A percentile compares a stretch with the other conserved stretches of the same genome.
phyloP scores from a whole-genome alignment of 495 filamentous ascomycete species.

The Penicillium roqueforti region DNA sequence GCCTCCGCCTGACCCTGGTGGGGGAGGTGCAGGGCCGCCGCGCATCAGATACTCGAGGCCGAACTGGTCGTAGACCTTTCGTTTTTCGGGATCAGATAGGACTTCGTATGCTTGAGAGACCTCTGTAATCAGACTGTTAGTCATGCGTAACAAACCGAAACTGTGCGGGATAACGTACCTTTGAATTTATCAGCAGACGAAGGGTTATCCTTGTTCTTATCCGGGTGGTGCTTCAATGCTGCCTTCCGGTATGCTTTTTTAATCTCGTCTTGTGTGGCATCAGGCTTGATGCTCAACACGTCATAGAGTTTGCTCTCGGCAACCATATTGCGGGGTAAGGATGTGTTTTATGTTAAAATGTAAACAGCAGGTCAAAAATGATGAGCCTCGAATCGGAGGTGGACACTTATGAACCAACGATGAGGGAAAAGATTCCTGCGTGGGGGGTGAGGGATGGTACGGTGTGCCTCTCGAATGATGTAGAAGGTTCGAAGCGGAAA shows the following conservation, averaged over 20 bases:
- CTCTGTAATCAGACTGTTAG: conserved; percentile 46
- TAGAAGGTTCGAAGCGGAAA: conserved; percentile 33
- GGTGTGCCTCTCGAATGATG: conserved; percentile 35
- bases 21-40: conserved; percentile 71
- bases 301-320: conserved; percentile 87
- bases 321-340: conserved; percentile 55
- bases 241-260: conserved; percentile 95
- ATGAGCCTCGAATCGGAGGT: background rate
- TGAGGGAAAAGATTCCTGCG: conserved; percentile 5
- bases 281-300: conserved; percentile 66
- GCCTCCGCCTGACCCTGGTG: conserved; percentile 43
- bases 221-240: conserved; percentile 89
- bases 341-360: conserved; percentile 13
- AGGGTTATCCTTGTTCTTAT: conserved; percentile 95
- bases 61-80: conserved; percentile 91
- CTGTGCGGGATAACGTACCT: conserved; percentile 36
- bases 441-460: conserved; percentile 1
- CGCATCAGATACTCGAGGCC: conserved; percentile 89
- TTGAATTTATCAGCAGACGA: conserved; percentile 85
- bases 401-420: conserved; percentile 13
- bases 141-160: background rate
- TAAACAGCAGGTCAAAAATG: conserved; percentile 4
- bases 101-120: conserved; percentile 97
- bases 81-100: conserved; percentile 93
- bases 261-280: conserved; percentile 85